Conservation (phyloP, 1,284 basidiomycete genomes). For the Leucoagaricus sp. region DNA sequence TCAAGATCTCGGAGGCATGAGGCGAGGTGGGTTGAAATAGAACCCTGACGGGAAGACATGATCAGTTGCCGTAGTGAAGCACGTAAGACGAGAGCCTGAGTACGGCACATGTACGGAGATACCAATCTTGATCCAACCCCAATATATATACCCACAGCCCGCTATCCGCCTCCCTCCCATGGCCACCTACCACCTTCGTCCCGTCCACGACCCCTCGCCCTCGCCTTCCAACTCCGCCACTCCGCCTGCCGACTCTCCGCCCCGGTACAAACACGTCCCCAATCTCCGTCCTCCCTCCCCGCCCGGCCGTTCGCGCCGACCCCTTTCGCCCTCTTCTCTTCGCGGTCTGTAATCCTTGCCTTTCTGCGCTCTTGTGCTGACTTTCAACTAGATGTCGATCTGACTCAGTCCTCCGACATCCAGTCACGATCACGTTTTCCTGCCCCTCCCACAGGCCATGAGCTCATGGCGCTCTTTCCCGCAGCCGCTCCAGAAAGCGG, state of each 20-base stretch:
- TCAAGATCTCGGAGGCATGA: conserved; percentile 15
- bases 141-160: conserved; percentile 6
- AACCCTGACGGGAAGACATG: conserved; percentile 15
- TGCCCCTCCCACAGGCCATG: conserved; percentile 73
- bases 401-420: conserved; percentile 48
- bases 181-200: conserved; percentile 48
- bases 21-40: conserved; percentile 7
- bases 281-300: conserved; percentile 25
- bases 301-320: conserved; percentile 31
- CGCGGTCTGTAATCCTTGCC: conserved; percentile 40
- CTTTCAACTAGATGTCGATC: conserved; percentile 52
- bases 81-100: conserved; percentile 16
- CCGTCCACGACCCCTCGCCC: conserved; percentile 41
- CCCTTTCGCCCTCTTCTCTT: conserved; percentile 53
- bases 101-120: conserved; percentile 17
- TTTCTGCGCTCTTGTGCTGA: not conserved
- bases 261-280: conserved; percentile 26
- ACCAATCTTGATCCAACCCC: conserved; percentile 14
- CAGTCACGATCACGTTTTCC: conserved; percentile 57
- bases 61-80: conserved; percentile 18
- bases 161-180: conserved; percentile 30
- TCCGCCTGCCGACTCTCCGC: conserved; percentile 32
- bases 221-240: conserved; percentile 37
- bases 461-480: conserved; percentile 80
- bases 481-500: conserved; percentile 58